These are phyloP conservation scores for Cyclocybe aegerita DNA, from an alignment of 768 basidiomycete genomes.

Conservation along the genomic window DNA sequence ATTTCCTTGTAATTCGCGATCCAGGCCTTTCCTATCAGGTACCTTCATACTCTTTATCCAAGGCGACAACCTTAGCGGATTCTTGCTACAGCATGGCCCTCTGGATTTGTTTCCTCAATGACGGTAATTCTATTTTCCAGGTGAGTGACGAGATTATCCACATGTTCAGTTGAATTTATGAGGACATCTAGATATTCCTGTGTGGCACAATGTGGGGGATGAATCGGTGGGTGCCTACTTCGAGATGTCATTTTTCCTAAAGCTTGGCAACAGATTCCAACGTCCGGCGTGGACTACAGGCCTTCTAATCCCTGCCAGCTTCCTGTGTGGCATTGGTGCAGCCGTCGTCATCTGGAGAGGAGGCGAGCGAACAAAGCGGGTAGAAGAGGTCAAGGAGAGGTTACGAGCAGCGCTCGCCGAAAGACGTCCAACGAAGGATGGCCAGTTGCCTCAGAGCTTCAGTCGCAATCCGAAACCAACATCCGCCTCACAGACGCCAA, in stretches of 20 bases:
- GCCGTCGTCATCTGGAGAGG: constrained; percentile 76
- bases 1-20: neutral
- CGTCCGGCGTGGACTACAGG: constrained; percentile 73
- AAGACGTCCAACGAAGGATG: constrained; percentile 19
- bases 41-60: no score
- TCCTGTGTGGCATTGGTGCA: constrained; percentile 75
- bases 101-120: constrained; percentile 69
- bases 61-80: no score
- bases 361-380: constrained; percentile 65
- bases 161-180: neutral
- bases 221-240: constrained; percentile 44
- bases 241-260: constrained; percentile 1
- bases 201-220: constrained; percentile 83
- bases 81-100: constrained; percentile 53
- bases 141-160: constrained; percentile 25
- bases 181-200: constrained; percentile 46
- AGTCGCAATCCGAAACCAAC: constrained; percentile 43
- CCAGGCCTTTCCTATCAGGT: neutral
- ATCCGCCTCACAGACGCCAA: constrained; percentile 36
- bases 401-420: constrained; percentile 47
- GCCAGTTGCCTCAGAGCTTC: constrained; percentile 30
- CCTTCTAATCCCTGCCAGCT: constrained; percentile 67
- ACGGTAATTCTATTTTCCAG: constrained; percentile 83
- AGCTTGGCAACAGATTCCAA: constrained; percentile 38
- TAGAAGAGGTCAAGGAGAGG: constrained; percentile 59